phyloP scores from a whole-genome alignment of 1,284 basidiomycete genomes.

The Cryptococcus jaspeensis region DNA sequence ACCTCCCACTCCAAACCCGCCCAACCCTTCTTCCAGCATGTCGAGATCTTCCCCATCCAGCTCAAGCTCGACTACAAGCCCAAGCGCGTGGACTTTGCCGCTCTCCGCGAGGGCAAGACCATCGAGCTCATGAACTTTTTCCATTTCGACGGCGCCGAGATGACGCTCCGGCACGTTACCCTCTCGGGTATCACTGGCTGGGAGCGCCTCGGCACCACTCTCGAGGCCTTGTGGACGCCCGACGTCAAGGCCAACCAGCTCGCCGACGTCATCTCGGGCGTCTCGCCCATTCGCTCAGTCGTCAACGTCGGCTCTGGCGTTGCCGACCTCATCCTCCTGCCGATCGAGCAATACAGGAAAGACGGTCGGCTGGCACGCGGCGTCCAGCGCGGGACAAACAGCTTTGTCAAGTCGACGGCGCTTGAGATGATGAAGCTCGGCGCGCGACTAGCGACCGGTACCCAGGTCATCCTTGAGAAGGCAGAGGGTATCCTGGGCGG shows the following conservation, averaged over 20 bases:
- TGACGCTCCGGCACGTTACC: slow-evolving; percentile 91
- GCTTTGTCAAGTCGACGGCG: slow-evolving; percentile 89
- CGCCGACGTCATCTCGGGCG: slow-evolving; percentile 94
- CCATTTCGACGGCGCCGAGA: slow-evolving; percentile 98
- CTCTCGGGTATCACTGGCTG: slow-evolving; percentile 86
- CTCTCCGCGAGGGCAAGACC: slow-evolving; percentile 84
- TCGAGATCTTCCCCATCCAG: slow-evolving; percentile 61
- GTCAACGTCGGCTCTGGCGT: slow-evolving; percentile 97
- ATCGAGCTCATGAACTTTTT: slow-evolving; percentile 99
- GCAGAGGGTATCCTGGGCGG: slow-evolving; percentile 84
- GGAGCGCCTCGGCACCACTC: slow-evolving; percentile 78
- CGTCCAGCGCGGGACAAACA: slow-evolving; percentile 87
- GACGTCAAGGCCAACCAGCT: slow-evolving; percentile 98
- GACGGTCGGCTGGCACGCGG: slow-evolving; percentile 91
- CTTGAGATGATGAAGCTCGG: slow-evolving; percentile 93
- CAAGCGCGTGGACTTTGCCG: slow-evolving; percentile 89
- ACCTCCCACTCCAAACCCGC: slow-evolving; percentile 39
- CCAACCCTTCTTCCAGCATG: slow-evolving; percentile 52
- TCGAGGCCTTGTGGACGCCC: slow-evolving; percentile 98
- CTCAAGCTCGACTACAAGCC: slow-evolving; percentile 98
- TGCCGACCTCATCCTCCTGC: slow-evolving; percentile 90
- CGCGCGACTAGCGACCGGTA: slow-evolving; percentile 92
- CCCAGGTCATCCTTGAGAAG: slow-evolving; percentile 93
- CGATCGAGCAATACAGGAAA: slow-evolving; percentile 95
- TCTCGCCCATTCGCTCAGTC: slow-evolving; percentile 88